Evolutionary conservation across 805 yeast genomes (phyloP).

Genomic region (Monosporozyma servazzii): DNA sequence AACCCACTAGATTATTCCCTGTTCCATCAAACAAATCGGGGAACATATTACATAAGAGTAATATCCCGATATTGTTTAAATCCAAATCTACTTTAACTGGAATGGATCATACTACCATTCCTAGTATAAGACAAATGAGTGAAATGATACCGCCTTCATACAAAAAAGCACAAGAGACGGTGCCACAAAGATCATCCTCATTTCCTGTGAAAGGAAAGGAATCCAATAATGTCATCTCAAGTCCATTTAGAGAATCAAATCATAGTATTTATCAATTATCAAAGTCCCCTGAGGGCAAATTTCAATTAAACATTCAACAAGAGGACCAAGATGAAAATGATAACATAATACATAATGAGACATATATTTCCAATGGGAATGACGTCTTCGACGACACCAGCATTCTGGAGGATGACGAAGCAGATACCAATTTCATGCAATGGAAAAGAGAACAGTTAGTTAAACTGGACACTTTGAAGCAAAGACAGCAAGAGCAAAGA

Average conservation of each 20-base stretch:
- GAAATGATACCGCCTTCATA: background rate
- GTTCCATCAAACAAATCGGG: constrained; percentile 13
- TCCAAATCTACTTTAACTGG: constrained; percentile 1
- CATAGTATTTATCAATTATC: constrained; percentile 25
- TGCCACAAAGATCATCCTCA: background rate
- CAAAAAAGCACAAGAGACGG: background rate
- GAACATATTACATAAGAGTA: constrained; percentile 10
- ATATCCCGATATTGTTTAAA: constrained; percentile 16
- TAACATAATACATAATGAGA: background rate
- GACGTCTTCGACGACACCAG: constrained; percentile 25
- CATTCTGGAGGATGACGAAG: constrained; percentile 23
- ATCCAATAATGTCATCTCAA: constrained; percentile 7
- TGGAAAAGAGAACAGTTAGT: constrained; percentile 28
- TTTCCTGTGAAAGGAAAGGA: background rate
- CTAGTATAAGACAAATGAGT: background rate
- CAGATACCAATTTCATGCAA: constrained; percentile 20
- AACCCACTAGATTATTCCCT: constrained; percentile 22
- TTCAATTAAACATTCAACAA: constrained; percentile 18
- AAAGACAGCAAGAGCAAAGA: constrained; percentile 1
- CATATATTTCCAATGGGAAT: background rate
- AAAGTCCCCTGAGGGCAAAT: constrained; percentile 27
- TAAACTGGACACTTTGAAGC: constrained; percentile 14
- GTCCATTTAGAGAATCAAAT: constrained; percentile 24
- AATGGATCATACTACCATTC: background rate
- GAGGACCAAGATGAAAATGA: background rate